Conservation (phyloP, 371 early-diverging fungal genomes). For the Zopfochytrium polystomum region DNA sequence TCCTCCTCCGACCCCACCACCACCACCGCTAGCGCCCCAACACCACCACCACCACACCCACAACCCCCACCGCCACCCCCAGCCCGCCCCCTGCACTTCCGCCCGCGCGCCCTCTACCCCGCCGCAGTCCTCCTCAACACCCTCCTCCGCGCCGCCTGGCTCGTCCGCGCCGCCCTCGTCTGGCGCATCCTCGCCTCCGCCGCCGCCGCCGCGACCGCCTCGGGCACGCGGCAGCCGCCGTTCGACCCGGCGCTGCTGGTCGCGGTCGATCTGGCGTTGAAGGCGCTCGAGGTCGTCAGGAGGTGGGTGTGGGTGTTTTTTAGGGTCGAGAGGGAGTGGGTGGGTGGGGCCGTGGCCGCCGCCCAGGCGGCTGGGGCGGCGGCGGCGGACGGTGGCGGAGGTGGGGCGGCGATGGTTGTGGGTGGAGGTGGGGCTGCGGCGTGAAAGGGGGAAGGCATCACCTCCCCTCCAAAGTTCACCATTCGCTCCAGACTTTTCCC, state of each 20-base stretch:
- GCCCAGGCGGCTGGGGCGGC: no score
- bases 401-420: no score
- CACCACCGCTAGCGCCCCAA: neutral
- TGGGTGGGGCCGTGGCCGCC: no score
- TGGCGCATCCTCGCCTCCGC: no score
- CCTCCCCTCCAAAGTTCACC: no score
- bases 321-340: slow-evolving; percentile 79
- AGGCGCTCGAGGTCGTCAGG: slow-evolving; percentile 72
- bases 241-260: slow-evolving; percentile 38
- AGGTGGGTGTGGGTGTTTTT: slow-evolving; percentile 92
- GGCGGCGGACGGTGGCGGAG: no score
- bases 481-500: no score
- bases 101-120: slow-evolving; percentile 61
- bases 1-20: no score
- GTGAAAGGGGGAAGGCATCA: no score
- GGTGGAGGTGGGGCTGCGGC: no score
- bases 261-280: slow-evolving; percentile 70
- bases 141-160: slow-evolving; percentile 80
- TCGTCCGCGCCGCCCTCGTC: slow-evolving; percentile 74
- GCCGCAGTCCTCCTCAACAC: slow-evolving; percentile 72
- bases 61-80: slow-evolving; percentile 13
- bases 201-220: no score
- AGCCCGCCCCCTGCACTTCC: slow-evolving; percentile 21
- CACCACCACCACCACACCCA: slow-evolving; percentile 12
- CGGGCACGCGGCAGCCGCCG: no score